A percentile compares a stretch with the other conserved stretches of the same genome.
phyloP scores from a whole-genome alignment of 2,329 filamentous ascomycete species.

The Lasiodiplodia sp. region DNA sequence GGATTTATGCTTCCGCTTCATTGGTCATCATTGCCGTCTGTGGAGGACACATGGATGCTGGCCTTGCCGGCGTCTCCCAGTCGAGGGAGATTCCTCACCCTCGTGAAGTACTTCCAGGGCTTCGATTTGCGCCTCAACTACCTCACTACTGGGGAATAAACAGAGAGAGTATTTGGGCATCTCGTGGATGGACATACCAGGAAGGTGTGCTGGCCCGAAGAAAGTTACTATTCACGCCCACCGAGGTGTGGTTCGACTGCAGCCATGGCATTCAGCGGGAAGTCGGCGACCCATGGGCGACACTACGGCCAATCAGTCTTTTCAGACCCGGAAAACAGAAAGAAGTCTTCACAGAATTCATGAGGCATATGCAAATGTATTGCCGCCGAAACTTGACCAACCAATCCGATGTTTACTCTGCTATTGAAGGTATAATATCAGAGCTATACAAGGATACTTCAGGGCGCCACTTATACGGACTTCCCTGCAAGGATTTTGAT shows the following conservation, averaged over 20 bases:
- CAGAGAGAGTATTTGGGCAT: slow-evolving; percentile 1
- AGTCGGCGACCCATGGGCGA: not conserved
- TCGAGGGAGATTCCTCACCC: not conserved
- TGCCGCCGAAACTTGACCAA: not conserved
- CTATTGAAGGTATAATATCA: slow-evolving; percentile 10
- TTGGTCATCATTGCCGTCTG: slow-evolving; percentile 16
- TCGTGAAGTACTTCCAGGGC: not conserved
- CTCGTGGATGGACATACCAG: slow-evolving; percentile 28
- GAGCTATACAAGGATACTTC: not conserved
- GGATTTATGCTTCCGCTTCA: slow-evolving; percentile 2
- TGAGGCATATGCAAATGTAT: slow-evolving; percentile 4
- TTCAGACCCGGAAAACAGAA: not conserved
- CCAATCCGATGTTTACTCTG: slow-evolving; percentile 16
- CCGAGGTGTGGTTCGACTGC: slow-evolving; percentile 22
- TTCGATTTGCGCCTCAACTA: not conserved
- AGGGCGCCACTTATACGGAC: not conserved
- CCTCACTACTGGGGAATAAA: not conserved
- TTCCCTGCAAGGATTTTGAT: slow-evolving; percentile 13
- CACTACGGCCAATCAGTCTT: not conserved
- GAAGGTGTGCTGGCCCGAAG: slow-evolving; percentile 4
- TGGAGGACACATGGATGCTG: slow-evolving; percentile 11
- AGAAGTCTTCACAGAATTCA: not conserved
- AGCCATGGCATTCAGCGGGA: not conserved
- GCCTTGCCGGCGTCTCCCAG: slow-evolving; percentile 10
- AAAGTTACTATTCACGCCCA: slow-evolving; percentile 9